Evolutionary conservation across 352 stramenopile species (phyloP), one percentile per base, ranked within the genome.

Genomic region (Phytophthora pinifolia): DNA sequence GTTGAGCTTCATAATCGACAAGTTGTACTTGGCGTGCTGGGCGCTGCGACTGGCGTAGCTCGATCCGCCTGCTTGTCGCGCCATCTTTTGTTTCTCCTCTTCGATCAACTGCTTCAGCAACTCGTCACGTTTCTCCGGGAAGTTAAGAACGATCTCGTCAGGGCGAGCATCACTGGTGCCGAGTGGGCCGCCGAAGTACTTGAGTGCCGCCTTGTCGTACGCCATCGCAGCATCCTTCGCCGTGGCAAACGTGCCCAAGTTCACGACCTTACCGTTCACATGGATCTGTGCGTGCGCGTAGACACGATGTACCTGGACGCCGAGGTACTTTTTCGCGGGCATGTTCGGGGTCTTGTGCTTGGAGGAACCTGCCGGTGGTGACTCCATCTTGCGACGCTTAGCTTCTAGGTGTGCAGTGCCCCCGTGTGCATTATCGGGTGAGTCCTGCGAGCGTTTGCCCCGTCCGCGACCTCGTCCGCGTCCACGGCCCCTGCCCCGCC

Each of bases 131-230:
- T 77, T 72, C 52, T 89, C 65, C 0, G 83, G 83, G 18, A 92
- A 92, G 64, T 94, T 94, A 15, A 94, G 62, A 15, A 81, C 68
- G 32, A 90, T 72, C 7, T 76, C 60, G 7, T 87, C 74, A 44
- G 78, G 55, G 7, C 48, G 47, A 15, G 70, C 74, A 15, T 72
- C 63, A 48, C 59, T 74, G 3, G 72, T 61, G 29, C 70, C 70
- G 15, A 76, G 56, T 15, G 62, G 54, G 20, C 79, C 76, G 10
- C 78, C 81, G 62, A 89, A 94, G 50, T 86, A 87, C 52, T 79
- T 83, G 18, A 89, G 59, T 9, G 82, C 80, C 2, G 81, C 83
- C 50, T 88, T 89, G 54, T 94, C 83, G 42, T 94, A 94, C n/a
- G 83, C 83, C 33, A 85, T 67, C 7, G 81, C 83, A 3, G 83